Percentiles rank a stretch among this genome's conserved stretches.
Conservation (phyloP, 164 flowering plant species). For the Cinnamomum micranthum region DNA sequence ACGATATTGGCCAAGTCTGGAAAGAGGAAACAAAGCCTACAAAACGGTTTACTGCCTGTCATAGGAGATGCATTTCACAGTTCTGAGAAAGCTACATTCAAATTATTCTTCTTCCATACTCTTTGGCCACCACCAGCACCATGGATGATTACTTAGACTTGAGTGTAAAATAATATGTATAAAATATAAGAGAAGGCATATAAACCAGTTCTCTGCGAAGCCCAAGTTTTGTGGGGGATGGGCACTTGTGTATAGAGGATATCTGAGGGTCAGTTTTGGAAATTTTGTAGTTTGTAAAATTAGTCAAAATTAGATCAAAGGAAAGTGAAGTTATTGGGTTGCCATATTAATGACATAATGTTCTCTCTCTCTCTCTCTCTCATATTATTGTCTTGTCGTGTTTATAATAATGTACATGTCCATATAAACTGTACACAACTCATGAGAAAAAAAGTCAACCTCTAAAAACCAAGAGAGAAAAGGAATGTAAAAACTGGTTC, state of each 20-base stretch:
- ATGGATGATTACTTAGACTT: constrained; percentile 1
- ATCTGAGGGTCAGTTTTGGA: constrained; percentile 34
- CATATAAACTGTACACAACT: not conserved
- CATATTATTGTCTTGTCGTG: not conserved
- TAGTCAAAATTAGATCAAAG: constrained; percentile 16
- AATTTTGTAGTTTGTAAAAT: constrained; percentile 18
- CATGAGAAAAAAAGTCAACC: not conserved
- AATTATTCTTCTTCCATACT: not conserved
- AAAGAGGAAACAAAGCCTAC: constrained; percentile 72
- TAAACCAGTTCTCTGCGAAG: constrained; percentile 48
- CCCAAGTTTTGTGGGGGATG: constrained; percentile 28
- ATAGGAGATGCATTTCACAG: constrained; percentile 72
- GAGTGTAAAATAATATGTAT: constrained; percentile 9
- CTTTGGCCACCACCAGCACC: not conserved
- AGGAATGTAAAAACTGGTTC: no score
- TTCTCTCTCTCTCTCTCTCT: not conserved
- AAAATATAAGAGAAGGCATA: constrained; percentile 4
- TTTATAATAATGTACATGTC: not conserved
- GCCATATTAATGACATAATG: not conserved
- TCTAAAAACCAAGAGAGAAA: not conserved
- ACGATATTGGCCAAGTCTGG: constrained; percentile 77
- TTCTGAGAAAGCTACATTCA: constrained; percentile 15
- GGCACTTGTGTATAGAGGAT: constrained; percentile 39
- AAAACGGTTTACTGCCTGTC: constrained; percentile 38
- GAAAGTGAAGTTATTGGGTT: constrained; percentile 1